Base-by-base conservation (phyloP, 441 rosid species). In the Adansonia madagascariensis region DNA sequence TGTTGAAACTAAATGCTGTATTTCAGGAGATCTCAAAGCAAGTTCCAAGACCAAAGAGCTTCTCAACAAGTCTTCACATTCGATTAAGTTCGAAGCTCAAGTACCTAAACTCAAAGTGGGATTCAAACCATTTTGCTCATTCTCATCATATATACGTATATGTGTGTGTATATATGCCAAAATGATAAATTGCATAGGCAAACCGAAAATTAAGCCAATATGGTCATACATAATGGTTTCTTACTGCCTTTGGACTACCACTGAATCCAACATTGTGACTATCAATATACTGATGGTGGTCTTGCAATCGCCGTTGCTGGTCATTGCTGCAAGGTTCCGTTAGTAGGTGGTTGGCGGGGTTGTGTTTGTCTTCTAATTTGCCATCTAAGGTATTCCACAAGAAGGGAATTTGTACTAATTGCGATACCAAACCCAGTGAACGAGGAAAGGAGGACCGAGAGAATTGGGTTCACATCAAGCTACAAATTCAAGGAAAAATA, bases 381-480 rank as follows among this genome's bases (percentile, higher is more conserved):
- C 86, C 87, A 84, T 75, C 83, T 79, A 39, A 80, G 83, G 77
- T 79, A 86, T 78, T 84, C 87, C 73, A 80, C 75, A 0, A 84
- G 71, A 67, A 86, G 83, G 55, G 86, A 84, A 77, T 78, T 84
- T 56, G 81, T 78, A 75, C 86, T 81, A 59, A 86, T 84, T 43
- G 86, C 84, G 11, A 84, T 71, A 60, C 87, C 87, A 17, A 84
- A 86, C 50, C 89, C 89, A 22, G 86, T 82, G 76, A 82, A 80
- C 0, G 84, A 80, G 50, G 87, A 81, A 52, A 86, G 84, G 73
- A 86, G 73, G 55, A 84, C 84, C 8, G 89, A 82, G 52, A 86
- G 83, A 71, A 81, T 74, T 8, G 87, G 83, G 9, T 77, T 79
- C 46, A 84, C 86, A 47, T 59, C 80, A 47, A 82, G 86, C 89